phyloP scores from a whole-genome alignment of 371 early-diverging fungal species.

The Saksenaea vasiformis region DNA sequence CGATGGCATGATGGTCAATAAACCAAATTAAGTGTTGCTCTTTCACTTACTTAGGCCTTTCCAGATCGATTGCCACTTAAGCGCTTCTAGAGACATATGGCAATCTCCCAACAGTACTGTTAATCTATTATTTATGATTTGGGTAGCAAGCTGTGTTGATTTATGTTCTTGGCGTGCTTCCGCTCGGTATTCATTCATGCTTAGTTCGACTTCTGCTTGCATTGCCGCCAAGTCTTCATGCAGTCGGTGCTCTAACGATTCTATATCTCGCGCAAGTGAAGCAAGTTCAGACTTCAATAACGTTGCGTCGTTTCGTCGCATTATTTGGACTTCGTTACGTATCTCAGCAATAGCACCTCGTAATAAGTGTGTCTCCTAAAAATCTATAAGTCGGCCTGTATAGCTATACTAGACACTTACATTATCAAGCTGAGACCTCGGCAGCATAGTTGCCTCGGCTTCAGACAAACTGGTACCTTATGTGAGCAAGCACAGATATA shows the following conservation, averaged over 20 bases:
- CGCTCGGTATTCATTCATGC: conserved; percentile 78
- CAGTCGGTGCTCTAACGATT: conserved; percentile 64
- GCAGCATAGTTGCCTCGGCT: conserved; percentile 4
- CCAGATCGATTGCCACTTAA: conserved; percentile 70
- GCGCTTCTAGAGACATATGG: conserved; percentile 78
- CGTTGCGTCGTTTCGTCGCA: conserved; percentile 79
- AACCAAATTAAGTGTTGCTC: background rate
- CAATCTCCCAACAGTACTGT: conserved; percentile 72
- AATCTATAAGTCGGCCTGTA: background rate
- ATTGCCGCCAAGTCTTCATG: conserved; percentile 69
- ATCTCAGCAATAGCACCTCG: conserved; percentile 74
- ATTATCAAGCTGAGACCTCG: conserved; percentile 22
- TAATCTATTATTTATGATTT: conserved; percentile 77
- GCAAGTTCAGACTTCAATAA: conserved; percentile 68
- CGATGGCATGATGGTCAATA: background rate
- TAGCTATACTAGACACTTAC: conserved; percentile 3
- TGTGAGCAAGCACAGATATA: background rate
- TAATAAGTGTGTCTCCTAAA: conserved; percentile 60
- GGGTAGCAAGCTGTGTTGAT: conserved; percentile 66
- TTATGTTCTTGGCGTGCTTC: conserved; percentile 76
- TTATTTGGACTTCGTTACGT: conserved; percentile 74
- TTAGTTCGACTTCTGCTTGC: conserved; percentile 79
- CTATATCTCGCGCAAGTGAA: conserved; percentile 68
- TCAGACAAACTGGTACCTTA: background rate
- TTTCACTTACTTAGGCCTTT: conserved; percentile 54